Percentiles rank a stretch among this genome's conserved stretches.
phyloP scores from a whole-genome alignment of 2,329 filamentous ascomycete genomes.

The Aspergillus sp. region DNA sequence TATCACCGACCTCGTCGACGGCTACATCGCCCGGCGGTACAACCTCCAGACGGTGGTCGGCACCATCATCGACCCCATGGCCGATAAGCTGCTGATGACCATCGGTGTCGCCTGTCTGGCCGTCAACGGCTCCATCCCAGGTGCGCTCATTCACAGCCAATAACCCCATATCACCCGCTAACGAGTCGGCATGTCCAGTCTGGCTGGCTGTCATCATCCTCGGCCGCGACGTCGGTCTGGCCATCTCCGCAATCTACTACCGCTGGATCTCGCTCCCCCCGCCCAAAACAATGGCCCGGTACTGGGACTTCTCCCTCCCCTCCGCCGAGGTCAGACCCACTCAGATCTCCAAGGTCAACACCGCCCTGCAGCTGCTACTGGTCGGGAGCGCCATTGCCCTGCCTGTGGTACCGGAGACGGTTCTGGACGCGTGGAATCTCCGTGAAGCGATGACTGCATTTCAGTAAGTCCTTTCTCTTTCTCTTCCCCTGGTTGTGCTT shows the following conservation, averaged over 20 bases:
- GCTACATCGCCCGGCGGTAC: constrained; percentile 87
- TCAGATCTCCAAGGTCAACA: constrained; percentile 67
- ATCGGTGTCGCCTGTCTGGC: constrained; percentile 82
- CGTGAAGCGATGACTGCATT: constrained; percentile 59
- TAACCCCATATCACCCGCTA: background rate
- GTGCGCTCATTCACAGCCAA: constrained; percentile 47
- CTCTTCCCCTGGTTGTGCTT: background rate
- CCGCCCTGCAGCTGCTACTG: constrained; percentile 81
- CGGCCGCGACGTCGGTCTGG: constrained; percentile 80
- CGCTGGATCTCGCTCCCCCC: constrained; percentile 91
- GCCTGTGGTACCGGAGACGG: constrained; percentile 65
- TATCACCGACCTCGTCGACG: constrained; percentile 87
- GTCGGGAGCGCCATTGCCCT: constrained; percentile 81
- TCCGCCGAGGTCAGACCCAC: constrained; percentile 46
- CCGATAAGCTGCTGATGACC: constrained; percentile 95
- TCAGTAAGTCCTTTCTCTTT: constrained; percentile 34
- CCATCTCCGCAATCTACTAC: constrained; percentile 86
- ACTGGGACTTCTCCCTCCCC: constrained; percentile 94
- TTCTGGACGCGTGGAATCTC: constrained; percentile 52
- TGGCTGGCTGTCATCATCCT: constrained; percentile 90
- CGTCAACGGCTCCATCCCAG: constrained; percentile 74
- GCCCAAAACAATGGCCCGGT: constrained; percentile 86
- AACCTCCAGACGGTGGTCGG: constrained; percentile 90
- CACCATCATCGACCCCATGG: constrained; percentile 93
- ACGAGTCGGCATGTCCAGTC: constrained; percentile 45